Percentiles rank a stretch among this genome's conserved stretches.
Evolutionary conservation across 2,329 filamentous ascomycete genomes (phyloP).

Genomic region (Pyrenophora teres): DNA sequence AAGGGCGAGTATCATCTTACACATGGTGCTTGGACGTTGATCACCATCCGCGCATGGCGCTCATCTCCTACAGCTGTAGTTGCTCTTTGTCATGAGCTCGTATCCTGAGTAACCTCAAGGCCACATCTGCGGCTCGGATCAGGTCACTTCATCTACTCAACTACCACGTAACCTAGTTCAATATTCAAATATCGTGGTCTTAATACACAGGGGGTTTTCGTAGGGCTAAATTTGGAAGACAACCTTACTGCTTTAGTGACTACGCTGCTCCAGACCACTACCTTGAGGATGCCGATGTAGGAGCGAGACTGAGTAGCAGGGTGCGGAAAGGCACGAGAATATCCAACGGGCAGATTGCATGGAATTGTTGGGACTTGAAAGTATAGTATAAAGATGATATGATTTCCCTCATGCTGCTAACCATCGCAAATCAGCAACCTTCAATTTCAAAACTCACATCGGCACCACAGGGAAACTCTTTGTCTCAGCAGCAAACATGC

Average conservation of each 20-base stretch:
- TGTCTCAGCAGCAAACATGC: constrained; percentile 27
- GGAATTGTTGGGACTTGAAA: not conserved
- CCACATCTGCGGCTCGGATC: constrained; percentile 15
- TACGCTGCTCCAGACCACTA: constrained; percentile 16
- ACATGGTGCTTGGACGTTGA: constrained; percentile 12
- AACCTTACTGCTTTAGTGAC: constrained; percentile 22
- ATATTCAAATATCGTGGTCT: constrained; percentile 23
- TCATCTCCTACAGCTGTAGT: not conserved
- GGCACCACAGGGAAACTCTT: not conserved
- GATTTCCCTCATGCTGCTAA: constrained; percentile 18
- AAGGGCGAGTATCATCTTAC: constrained; percentile 1
- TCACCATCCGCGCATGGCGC: constrained; percentile 7
- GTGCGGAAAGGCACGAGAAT: constrained; percentile 14
- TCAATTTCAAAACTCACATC: constrained; percentile 5
- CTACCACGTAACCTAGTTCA: constrained; percentile 18
- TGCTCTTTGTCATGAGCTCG: constrained; percentile 21
- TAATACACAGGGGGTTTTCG: constrained; percentile 25
- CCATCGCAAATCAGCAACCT: constrained; percentile 35
- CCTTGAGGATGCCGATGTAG: not conserved
- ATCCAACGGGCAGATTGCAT: constrained; percentile 3
- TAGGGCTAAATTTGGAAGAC: constrained; percentile 31
- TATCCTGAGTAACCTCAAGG: constrained; percentile 18
- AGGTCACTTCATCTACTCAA: constrained; percentile 32
- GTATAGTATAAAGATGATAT: constrained; percentile 32
- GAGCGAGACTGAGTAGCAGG: constrained; percentile 13